These are phyloP conservation scores for Pichia sp. DNA, from an alignment of 1,139 yeast genomes.

Conservation along the genomic window DNA sequence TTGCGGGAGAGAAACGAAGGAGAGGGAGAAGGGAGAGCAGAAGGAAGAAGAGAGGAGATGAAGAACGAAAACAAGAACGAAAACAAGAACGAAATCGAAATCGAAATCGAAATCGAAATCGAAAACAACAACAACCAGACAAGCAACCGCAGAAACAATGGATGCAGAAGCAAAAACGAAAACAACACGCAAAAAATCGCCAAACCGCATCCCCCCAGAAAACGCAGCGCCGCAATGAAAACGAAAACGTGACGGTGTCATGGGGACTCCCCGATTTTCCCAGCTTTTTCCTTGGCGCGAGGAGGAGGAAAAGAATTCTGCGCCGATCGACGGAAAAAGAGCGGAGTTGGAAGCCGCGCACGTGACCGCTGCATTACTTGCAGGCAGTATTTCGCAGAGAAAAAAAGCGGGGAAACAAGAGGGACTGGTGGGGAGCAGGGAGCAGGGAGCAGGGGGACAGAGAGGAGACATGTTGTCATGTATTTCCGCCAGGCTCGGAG, in stretches of 20 bases:
- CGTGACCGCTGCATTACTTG: not conserved
- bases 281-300: no score
- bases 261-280: no score
- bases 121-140: not conserved
- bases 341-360: no score
- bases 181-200: not conserved
- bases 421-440: not conserved
- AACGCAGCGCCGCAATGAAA: not conserved
- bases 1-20: conserved; percentile 18
- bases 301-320: no score
- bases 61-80: not conserved
- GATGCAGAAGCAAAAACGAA: not conserved
- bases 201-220: not conserved
- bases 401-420: not conserved
- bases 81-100: not conserved
- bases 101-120: not conserved
- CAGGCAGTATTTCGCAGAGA: not conserved
- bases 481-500: not conserved
- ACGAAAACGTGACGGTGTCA: no score
- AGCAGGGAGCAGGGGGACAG: no score
- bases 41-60: not conserved
- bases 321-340: no score
- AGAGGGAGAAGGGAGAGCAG: not conserved
- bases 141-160: not conserved
- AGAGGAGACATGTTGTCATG: no score